Percentiles rank a stretch among this genome's conserved stretches.
phyloP scores from a whole-genome alignment of 345 rosid genomes.

The Raphanus raphanistrum region DNA sequence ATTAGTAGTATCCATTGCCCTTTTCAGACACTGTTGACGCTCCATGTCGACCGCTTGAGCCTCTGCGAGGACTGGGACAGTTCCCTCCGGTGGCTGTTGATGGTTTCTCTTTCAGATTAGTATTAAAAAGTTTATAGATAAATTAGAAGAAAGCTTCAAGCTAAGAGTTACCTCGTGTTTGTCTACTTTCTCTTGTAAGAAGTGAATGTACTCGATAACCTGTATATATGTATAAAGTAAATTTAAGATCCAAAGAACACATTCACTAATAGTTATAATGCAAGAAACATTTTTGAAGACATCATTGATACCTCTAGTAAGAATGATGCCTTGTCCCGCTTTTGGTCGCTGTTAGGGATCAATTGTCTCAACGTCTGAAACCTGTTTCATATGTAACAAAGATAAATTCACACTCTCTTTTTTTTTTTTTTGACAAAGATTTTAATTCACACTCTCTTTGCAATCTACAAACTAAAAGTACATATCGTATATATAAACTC shows the following conservation, averaged over 20 bases:
- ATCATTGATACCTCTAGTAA: slow-evolving; percentile 68
- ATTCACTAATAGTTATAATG: not conserved
- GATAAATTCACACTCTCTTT: not conserved
- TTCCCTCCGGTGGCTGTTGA: slow-evolving; percentile 52
- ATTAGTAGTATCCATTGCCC: slow-evolving; percentile 29
- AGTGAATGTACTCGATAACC: slow-evolving; percentile 94
- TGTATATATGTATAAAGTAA: slow-evolving; percentile 28
- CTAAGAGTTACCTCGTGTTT: slow-evolving; percentile 48
- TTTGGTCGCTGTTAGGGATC: slow-evolving; percentile 89
- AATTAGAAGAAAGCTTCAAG: not conserved
- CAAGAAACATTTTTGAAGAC: not conserved
- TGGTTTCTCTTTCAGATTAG: slow-evolving; percentile 46
- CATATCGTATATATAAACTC: slow-evolving; percentile 16
- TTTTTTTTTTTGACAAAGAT: too few relatives aligned
- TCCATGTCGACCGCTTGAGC: slow-evolving; percentile 41
- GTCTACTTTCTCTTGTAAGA: slow-evolving; percentile 77
- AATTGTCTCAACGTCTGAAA: slow-evolving; percentile 86
- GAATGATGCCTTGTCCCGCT: slow-evolving; percentile 95
- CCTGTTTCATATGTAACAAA: slow-evolving; percentile 48
- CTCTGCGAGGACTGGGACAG: slow-evolving; percentile 41
- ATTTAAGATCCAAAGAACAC: not conserved
- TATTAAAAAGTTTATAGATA: not conserved
- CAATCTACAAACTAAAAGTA: not conserved
- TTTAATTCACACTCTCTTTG: not conserved
- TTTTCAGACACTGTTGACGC: slow-evolving; percentile 44